Conservation (phyloP, 208 protist species). For the Leishmania tropica region DNA sequence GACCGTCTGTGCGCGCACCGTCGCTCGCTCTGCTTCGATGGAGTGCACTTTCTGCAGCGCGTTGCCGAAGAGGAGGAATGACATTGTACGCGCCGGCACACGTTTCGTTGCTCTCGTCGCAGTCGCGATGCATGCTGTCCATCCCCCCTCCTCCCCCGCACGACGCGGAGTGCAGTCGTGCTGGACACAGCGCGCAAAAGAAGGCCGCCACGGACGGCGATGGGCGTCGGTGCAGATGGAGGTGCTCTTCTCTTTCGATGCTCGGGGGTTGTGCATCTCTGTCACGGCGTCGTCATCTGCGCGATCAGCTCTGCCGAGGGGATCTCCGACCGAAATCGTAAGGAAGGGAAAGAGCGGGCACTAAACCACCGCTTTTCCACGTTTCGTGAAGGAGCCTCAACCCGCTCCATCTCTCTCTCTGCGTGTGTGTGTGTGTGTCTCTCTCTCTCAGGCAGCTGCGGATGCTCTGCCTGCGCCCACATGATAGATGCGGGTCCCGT, state of each 20-base stretch:
- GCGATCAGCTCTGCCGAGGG: neutral
- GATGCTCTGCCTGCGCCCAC: neutral
- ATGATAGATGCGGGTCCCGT: neutral
- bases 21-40: neutral
- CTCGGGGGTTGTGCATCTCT: neutral
- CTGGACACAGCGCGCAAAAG: neutral
- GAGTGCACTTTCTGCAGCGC: neutral
- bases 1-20: neutral
- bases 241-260: neutral
- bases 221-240: neutral
- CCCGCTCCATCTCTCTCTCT: too few species aligned
- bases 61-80: neutral
- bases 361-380: neutral
- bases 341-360: neutral
- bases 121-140: neutral
- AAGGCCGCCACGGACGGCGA: neutral
- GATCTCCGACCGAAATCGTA: neutral
- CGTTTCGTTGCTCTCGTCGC: neutral
- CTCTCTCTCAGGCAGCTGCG: neutral
- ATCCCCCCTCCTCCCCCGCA: neutral
- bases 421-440: neutral
- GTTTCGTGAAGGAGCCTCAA: neutral
- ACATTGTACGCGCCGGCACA: neutral
- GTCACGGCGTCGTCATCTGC: neutral
- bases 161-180: neutral